A percentile compares a stretch with the other conserved stretches of the same genome.
phyloP scores from a whole-genome alignment of 306 rosid species.

The Betula pendula region DNA sequence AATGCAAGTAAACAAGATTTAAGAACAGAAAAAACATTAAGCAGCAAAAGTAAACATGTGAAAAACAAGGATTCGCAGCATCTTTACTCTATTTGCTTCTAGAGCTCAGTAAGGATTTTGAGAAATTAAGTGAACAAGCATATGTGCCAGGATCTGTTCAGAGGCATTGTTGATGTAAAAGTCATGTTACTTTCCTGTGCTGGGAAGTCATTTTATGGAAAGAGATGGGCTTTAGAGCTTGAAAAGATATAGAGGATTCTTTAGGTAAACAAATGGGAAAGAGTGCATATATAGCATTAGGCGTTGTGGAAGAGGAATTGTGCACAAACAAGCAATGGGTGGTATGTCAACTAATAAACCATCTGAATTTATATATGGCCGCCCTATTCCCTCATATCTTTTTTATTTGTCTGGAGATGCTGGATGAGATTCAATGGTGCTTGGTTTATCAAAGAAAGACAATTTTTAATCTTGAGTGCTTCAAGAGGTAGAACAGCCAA shows the following conservation, averaged over 20 bases:
- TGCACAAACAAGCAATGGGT: not conserved
- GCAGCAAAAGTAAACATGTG: not conserved
- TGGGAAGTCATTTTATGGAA: not conserved
- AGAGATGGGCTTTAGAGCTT: not conserved
- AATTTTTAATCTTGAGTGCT: not conserved
- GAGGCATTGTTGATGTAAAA: not conserved
- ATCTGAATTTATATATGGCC: not conserved
- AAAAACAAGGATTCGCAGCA: not conserved
- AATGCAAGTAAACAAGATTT: slow-evolving; percentile 7
- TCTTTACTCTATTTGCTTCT: not conserved
- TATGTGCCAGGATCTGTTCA: not conserved
- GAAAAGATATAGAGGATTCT: not conserved
- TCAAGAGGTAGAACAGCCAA: not conserved
- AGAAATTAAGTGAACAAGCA: not conserved
- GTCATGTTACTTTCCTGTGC: not conserved
- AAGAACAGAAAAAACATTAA: not conserved
- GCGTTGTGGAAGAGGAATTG: not conserved
- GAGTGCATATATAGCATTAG: not conserved
- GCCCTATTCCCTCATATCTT: not conserved
- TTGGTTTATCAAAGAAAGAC: not conserved
- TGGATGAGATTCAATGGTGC: not conserved
- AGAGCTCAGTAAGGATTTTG: not conserved
- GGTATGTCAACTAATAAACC: not conserved
- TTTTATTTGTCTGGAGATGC: not conserved
- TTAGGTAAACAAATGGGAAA: not conserved